Conservation (phyloP, 169 alveolate genomes). For the Ichthyophthirius multifiliis region DNA sequence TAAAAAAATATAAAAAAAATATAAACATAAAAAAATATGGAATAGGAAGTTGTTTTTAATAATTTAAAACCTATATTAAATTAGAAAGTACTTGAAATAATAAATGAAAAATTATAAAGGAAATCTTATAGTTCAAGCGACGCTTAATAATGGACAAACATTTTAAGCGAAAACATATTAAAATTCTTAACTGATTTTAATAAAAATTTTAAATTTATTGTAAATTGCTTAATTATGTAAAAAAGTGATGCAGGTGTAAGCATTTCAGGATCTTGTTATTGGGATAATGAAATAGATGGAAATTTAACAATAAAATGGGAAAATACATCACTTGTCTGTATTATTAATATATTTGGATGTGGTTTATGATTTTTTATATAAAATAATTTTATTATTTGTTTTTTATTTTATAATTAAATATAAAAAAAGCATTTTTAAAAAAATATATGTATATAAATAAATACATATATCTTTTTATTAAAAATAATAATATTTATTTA, state of each 20-base stretch:
- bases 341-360: conserved; percentile 57
- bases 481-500: too few species aligned
- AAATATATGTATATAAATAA: too few species aligned
- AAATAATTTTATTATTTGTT: not conserved
- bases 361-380: conserved; percentile 17
- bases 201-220: conserved; percentile 63
- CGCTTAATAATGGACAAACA: conserved; percentile 10
- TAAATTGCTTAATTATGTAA: conserved; percentile 57
- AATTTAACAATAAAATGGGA: conserved; percentile 58
- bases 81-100: not conserved
- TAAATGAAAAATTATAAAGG: conserved; percentile 8
- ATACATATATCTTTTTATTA: too few species aligned
- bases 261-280: conserved; percentile 67
- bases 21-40: not conserved
- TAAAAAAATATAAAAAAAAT: too few species aligned
- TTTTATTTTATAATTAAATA: too few species aligned
- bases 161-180: conserved; percentile 20
- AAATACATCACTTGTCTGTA: conserved; percentile 52
- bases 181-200: conserved; percentile 25
- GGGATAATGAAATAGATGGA: conserved; percentile 81
- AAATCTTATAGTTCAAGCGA: not conserved
- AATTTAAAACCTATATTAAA: not conserved
- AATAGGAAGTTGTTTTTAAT: not conserved
- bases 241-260: conserved; percentile 67
- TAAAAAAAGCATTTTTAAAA: too few species aligned